Evolutionary conservation across 352 stramenopile species (phyloP), one percentile per base, ranked within the genome.

Genomic region (Globisporangium lucens): DNA sequence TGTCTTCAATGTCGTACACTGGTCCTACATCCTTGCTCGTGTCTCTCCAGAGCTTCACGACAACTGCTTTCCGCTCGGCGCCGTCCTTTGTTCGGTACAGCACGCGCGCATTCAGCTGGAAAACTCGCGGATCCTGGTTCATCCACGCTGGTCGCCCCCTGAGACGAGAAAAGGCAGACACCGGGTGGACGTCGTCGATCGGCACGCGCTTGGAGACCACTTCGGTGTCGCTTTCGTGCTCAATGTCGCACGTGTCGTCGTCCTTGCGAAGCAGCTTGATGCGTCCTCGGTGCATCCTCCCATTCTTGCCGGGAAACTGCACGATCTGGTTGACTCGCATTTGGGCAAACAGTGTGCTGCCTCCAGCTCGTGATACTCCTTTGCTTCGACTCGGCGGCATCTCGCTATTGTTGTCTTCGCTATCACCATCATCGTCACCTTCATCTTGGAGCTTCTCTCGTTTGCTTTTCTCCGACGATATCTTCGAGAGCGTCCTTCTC

Each of bases 191-290:
- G 5, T 67, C 64, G 15, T 77, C 68, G 0, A 80, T 65, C 4
- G 75, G 61, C 1, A 89, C 75, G 12, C 79, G 77, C 41, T 87
- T 86, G 0, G 77, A 85, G 0, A 91, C 59, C 2, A 66, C 73
- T 4, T 83, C 80, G 1, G 59, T 56, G 61, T 89, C 79, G 41
- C 75, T 89, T 63, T 85, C 81, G 52, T 91, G 83, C 63, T 82
- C 77, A n/a, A 89, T 75, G 38, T 91, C 82, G 47, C 80, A 91
- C 24, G 66, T 67, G 12, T 74, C 63, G 22, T 86, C 73, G 12
- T 84, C 74, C 20, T 75, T 61, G 33, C 78, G 79, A 12, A 89
- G 59, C 24, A 73, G 56, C 55, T 77, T 79, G 36, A 89, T 80
- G 22, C 79, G 70, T 0, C 82, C 82, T 22, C 79, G 77, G 57